Evolutionary conservation across 495 filamentous ascomycete species (phyloP), one percentile per base, ranked within the genome.

Genomic region (Pseudoneurospora amorphoporcata): DNA sequence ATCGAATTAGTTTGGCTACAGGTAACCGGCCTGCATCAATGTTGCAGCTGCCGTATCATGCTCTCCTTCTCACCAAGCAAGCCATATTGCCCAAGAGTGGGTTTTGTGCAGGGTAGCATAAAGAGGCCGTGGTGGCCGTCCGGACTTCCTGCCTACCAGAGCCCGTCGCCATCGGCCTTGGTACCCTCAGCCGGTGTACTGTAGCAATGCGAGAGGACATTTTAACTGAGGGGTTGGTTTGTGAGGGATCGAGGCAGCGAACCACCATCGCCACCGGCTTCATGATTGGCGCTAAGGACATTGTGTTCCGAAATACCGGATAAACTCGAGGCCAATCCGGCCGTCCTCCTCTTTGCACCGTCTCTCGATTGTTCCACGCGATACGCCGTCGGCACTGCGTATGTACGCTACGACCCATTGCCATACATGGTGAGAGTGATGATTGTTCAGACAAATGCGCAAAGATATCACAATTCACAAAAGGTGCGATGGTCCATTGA

Each of bases 231-330:
- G 53, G 53, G 53, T 61, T 61, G 53, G 53, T 61, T 23, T 61
- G 53, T 61, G 53, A 61, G 53, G 53, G 53, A 61, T 61, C 14
- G 29, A 61, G 53, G 29, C 29, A 61, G 14, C 53, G 29, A 61
- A 61, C 29, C 53, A 61, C 53, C 53, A 61, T 32, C 14, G 53
- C 53, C 53, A 61, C 29, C 3, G 53, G 29, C 29, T 16, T 61
- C 53, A 32, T 40, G 45, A 75, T 74, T 77, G 75, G 72, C 42
- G 43, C 5, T 68, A 61, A 61, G 68, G 71, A 35, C 43, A 43
- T 35, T 32, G 53, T 72, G 69, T 72, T 68, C 71, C 71, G 71
- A 71, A 76, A 68, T 75, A 35, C 74, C 72, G 73, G 75, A 74
- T 74, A 78, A 72, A 71, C 68, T 23, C 70, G 61, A 35, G 72